Conservation (phyloP, 106 monocot species). For the Acorus calamus region DNA sequence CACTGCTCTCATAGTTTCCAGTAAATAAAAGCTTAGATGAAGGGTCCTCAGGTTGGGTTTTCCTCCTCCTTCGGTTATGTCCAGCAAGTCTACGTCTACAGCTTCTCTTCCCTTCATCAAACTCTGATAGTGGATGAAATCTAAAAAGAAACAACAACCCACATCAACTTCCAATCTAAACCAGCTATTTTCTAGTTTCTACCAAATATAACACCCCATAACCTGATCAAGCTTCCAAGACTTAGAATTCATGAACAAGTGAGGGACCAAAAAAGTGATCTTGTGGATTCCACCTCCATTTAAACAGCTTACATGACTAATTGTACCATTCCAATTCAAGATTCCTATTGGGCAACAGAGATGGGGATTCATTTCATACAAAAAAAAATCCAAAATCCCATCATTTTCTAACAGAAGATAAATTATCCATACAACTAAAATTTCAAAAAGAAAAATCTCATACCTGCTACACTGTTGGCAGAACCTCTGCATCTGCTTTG, state of each 20-base stretch:
- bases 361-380: too few species aligned
- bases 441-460: not conserved
- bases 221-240: too few species aligned
- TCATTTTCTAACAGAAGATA: too few species aligned
- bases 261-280: too few species aligned
- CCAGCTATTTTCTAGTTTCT: too few species aligned
- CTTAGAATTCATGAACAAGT: too few species aligned
- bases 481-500: constrained; percentile 90
- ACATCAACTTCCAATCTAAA: not conserved
- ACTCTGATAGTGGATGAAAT: constrained; percentile 84
- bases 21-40: constrained; percentile 39
- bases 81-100: constrained; percentile 89
- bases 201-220: too few species aligned
- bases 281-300: too few species aligned
- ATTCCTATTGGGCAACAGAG: too few species aligned
- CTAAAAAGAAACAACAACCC: constrained; percentile 10
- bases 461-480: constrained; percentile 99
- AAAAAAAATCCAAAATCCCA: too few species aligned
- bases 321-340: too few species aligned
- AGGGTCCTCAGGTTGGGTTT: constrained; percentile 76
- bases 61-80: constrained; percentile 81
- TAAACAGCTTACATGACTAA: too few species aligned
- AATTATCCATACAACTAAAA: not conserved
- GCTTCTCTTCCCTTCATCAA: constrained; percentile 98
- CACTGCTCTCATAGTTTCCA: constrained; percentile 38